Evolutionary conservation across 179 eudicot species (phyloP).

Genomic region (Drosera spatulata): DNA sequence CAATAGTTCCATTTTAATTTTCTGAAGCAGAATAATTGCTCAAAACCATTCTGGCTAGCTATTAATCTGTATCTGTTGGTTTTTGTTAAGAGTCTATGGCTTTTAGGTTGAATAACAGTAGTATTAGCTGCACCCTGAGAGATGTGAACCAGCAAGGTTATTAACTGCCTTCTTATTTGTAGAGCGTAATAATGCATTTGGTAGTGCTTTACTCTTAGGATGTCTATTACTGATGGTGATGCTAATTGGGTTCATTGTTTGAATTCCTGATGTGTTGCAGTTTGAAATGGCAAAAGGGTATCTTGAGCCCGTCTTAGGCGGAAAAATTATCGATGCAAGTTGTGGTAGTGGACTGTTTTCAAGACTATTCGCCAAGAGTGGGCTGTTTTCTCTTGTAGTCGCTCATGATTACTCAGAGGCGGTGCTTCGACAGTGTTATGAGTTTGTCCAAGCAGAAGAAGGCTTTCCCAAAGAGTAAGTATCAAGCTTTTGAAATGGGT

Average conservation of each 20-base stretch:
- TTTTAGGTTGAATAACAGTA: too few species aligned
- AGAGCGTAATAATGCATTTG: not conserved
- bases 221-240: not conserved
- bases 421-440: constrained; percentile 77
- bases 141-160: too few species aligned
- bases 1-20: too few species aligned
- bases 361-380: constrained; percentile 80
- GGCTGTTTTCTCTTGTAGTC: constrained; percentile 68
- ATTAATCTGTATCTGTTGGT: too few species aligned
- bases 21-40: too few species aligned
- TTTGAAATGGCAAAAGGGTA: constrained; percentile 69
- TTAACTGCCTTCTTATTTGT: too few species aligned
- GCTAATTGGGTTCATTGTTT: not conserved
- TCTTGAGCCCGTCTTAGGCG: constrained; percentile 77
- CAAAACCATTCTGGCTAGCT: too few species aligned
- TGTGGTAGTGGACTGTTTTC: constrained; percentile 94
- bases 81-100: too few species aligned
- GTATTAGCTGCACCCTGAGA: too few species aligned
- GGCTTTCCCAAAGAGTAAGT: constrained; percentile 70
- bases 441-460: constrained; percentile 64
- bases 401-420: constrained; percentile 83
- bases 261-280: constrained; percentile 34
- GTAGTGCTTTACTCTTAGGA: not conserved
- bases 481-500: constrained; percentile 1
- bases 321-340: constrained; percentile 87